Base-by-base conservation (phyloP, 345 rosid genomes). In the Linum lewisii region DNA sequence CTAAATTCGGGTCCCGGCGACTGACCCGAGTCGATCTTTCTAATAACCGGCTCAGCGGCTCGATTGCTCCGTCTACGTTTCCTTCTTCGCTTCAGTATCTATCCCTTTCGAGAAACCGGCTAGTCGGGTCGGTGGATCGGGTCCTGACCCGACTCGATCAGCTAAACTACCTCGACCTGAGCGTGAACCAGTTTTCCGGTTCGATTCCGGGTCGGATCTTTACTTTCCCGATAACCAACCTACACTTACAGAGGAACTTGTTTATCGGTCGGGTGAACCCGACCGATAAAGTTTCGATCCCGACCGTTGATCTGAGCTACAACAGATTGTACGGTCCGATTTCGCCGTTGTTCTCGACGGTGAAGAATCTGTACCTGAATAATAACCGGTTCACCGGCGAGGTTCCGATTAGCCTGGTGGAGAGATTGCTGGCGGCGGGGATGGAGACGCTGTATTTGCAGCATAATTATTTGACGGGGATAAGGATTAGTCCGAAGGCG, bases 401-500 rank as follows among this genome's bases (percentile, higher is more conserved):
- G 66, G 91, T 92, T 3, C 97, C 98, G 47, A 84, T 68, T 49
- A 70, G 77, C 65, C 84, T 92, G 21, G 98, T 88, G 66, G 89
- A 88, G 63, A 85, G 84, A 67, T 73, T 92, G 20, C 44, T 92
- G 66, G 72, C 77, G 9, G 78, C 90, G 42, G 70, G 57, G 54
- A 92, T 92, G 37, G 89, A 92, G 70, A 76, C 77, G 54, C 58
- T 88, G 9, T 92, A 92, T 69, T 67, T 92, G 71, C 98, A 92
- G 74, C 98, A 92, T 45, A 92, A 92, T 58, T 92, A 75, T 64
- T 66, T 92, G 68, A 92, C 98, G 1, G 98, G 97, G 23, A 92
- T 92, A 16, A 70, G 72, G 78, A 88, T 92, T 18, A 84, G 75
- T 54, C 98, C 96, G 61, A 66, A 89, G 82, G 98, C 95, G 1